These are phyloP conservation scores for Tilletia horrida DNA, from an alignment of 1,284 basidiomycete species.

Conservation along the genomic window DNA sequence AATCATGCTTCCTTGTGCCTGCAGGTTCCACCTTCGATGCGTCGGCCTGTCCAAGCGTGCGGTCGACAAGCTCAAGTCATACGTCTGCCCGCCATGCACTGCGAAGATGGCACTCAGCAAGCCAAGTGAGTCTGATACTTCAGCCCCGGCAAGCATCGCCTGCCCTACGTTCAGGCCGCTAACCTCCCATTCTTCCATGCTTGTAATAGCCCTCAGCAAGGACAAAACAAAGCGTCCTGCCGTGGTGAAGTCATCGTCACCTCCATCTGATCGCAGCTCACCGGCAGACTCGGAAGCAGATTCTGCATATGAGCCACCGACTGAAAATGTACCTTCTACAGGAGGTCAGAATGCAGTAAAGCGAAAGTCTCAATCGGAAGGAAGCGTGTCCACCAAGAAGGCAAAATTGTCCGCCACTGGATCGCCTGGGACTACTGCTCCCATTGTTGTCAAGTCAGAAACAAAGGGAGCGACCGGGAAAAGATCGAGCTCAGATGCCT, in stretches of 20 bases:
- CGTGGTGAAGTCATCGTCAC: not conserved
- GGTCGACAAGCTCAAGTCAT: constrained; percentile 44
- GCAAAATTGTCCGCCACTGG: not conserved
- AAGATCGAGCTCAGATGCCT: too few species aligned
- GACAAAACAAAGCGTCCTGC: constrained; percentile 17
- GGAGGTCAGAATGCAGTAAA: not conserved
- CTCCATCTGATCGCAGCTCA: constrained; percentile 13
- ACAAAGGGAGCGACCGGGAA: not conserved
- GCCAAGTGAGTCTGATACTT: constrained; percentile 31
- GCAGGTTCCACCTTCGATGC: constrained; percentile 50
- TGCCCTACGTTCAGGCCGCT: not conserved
- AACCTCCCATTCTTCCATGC: constrained; percentile 1
- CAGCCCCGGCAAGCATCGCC: not conserved
- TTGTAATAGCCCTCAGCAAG: not conserved
- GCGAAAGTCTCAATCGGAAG: constrained; percentile 7
- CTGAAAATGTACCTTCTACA: not conserved
- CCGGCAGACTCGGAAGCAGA: constrained; percentile 10
- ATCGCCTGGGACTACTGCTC: too few species aligned
- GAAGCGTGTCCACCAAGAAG: constrained; percentile 3
- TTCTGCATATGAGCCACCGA: constrained; percentile 6
- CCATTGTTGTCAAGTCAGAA: not conserved
- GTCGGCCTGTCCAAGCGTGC: constrained; percentile 43
- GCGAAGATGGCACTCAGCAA: constrained; percentile 16
- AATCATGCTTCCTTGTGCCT: not conserved
- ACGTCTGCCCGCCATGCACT: constrained; percentile 40